phyloP scores from a whole-genome alignment of 179 eudicot genomes.

The Sideroxylon spinosum region DNA sequence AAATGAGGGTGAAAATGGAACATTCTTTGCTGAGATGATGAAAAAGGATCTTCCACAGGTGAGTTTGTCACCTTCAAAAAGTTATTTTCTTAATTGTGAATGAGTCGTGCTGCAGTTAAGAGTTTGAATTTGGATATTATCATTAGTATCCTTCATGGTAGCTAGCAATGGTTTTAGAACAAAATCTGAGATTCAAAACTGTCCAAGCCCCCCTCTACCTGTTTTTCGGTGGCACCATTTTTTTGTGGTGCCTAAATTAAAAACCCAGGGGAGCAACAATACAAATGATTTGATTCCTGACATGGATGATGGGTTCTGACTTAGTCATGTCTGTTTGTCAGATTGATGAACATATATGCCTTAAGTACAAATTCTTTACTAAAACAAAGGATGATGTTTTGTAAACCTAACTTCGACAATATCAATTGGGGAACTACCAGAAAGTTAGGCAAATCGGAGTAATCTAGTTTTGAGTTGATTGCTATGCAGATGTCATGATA shows the following conservation, averaged over 20 bases:
- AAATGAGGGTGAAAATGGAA: constrained; percentile 98
- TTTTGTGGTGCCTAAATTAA: not conserved
- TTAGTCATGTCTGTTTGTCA: not conserved
- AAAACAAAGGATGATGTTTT: not conserved
- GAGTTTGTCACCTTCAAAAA: constrained; percentile 12
- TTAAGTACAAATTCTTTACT: not conserved
- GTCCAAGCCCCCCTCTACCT: not conserved
- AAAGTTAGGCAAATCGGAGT: not conserved
- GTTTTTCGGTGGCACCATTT: not conserved
- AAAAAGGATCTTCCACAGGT: constrained; percentile 97
- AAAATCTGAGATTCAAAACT: not conserved
- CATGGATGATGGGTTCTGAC: constrained; percentile 2
- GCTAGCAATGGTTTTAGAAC: constrained; percentile 8
- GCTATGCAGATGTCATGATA: not conserved
- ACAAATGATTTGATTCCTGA: not conserved
- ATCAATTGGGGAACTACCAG: not conserved
- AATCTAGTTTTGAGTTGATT: not conserved
- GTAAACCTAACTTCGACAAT: not conserved
- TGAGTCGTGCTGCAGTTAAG: not conserved
- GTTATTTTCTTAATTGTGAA: not conserved
- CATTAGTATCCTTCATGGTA: not conserved
- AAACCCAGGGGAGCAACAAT: not conserved
- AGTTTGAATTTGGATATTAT: not conserved
- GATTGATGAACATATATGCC: not conserved
- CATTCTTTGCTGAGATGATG: constrained; percentile 94